Percentiles rank a stretch among this genome's conserved stretches.
These are phyloP conservation scores for Fusarium sp. DNA, from an alignment of 2,329 filamentous ascomycete species.

Conservation along the genomic window DNA sequence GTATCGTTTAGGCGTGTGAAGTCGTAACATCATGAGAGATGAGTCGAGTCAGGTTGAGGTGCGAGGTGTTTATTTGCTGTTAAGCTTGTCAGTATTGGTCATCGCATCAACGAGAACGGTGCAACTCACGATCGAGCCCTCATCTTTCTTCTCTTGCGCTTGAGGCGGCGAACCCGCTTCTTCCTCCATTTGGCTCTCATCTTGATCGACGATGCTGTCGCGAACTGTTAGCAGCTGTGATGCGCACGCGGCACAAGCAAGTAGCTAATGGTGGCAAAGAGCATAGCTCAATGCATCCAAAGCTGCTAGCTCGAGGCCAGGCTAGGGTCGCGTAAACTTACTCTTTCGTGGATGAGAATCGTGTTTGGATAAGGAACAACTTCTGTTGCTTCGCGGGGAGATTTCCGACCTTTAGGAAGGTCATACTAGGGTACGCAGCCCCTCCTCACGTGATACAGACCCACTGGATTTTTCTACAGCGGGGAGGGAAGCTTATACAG, in stretches of 20 bases:
- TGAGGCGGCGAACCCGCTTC: conserved; percentile 99
- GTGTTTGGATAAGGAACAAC: conserved; percentile 57
- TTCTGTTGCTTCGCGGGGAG: conserved; percentile 43
- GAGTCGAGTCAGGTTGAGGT: conserved; percentile 66
- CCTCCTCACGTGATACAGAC: conserved; percentile 49
- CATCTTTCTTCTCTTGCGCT: conserved; percentile 99
- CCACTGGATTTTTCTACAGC: conserved; percentile 5
- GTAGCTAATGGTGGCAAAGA: conserved; percentile 21
- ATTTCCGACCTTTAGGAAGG: conserved; percentile 44
- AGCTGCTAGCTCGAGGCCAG: conserved; percentile 20
- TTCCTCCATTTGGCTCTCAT: conserved; percentile 99
- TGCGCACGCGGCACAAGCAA: conserved; percentile 5
- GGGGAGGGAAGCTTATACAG: conserved; percentile 5
- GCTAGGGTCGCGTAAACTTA: conserved; percentile 42
- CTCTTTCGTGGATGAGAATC: conserved; percentile 60
- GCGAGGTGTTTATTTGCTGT: conserved; percentile 75
- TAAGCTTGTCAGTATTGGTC: conserved; percentile 49
- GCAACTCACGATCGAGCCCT: conserved; percentile 89
- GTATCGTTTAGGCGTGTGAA: conserved; percentile 48
- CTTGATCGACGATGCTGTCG: conserved; percentile 60
- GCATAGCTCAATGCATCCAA: conserved; percentile 21
- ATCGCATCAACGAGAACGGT: neutral
- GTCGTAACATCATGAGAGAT: conserved; percentile 56
- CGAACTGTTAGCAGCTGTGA: conserved; percentile 37
- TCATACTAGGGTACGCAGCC: conserved; percentile 53